phyloP scores from a whole-genome alignment of 2,329 filamentous ascomycete species.

The Pseudocercospora cruenta region DNA sequence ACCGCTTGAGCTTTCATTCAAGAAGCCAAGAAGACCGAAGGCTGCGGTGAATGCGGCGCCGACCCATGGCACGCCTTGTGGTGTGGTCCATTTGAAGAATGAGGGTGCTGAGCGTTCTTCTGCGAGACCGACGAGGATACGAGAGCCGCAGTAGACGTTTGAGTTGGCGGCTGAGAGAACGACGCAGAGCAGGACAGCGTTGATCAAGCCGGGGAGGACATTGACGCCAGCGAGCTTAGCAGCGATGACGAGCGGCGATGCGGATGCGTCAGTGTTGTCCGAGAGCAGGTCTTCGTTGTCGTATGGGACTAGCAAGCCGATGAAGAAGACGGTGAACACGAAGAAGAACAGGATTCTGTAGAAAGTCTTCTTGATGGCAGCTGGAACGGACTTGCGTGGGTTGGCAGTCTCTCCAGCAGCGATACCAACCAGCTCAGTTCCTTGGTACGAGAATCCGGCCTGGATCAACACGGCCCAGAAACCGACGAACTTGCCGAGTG shows the following conservation, averaged over 20 bases:
- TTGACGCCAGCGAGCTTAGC: slow-evolving; percentile 64
- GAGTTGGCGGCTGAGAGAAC: slow-evolving; percentile 72
- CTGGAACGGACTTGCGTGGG: slow-evolving; percentile 51
- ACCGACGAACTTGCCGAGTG: slow-evolving; percentile 45
- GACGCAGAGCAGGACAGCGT: slow-evolving; percentile 70
- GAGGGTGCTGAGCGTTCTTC: slow-evolving; percentile 60
- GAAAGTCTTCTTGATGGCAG: slow-evolving; percentile 43
- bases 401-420: slow-evolving; percentile 57
- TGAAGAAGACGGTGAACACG: slow-evolving; percentile 42
- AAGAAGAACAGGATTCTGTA: slow-evolving; percentile 44
- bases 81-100: slow-evolving; percentile 61
- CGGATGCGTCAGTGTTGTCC: slow-evolving; percentile 48
- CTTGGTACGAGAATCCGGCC: slow-evolving; percentile 61
- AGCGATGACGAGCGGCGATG: slow-evolving; percentile 69
- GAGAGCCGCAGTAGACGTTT: slow-evolving; percentile 68
- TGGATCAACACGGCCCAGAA: slow-evolving; percentile 62
- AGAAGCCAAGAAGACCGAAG: slow-evolving; percentile 72
- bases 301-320: slow-evolving; percentile 40
- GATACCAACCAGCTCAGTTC: slow-evolving; percentile 58
- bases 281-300: slow-evolving; percentile 43
- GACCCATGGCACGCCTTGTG: slow-evolving; percentile 71
- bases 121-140: slow-evolving; percentile 69
- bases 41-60: slow-evolving; percentile 68
- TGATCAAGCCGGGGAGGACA: slow-evolving; percentile 67
- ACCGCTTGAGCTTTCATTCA: slow-evolving; percentile 71